Percentiles rank a stretch among this genome's conserved stretches.
Conservation (phyloP, 1,139 yeast species). For the Lodderomyces theae region DNA sequence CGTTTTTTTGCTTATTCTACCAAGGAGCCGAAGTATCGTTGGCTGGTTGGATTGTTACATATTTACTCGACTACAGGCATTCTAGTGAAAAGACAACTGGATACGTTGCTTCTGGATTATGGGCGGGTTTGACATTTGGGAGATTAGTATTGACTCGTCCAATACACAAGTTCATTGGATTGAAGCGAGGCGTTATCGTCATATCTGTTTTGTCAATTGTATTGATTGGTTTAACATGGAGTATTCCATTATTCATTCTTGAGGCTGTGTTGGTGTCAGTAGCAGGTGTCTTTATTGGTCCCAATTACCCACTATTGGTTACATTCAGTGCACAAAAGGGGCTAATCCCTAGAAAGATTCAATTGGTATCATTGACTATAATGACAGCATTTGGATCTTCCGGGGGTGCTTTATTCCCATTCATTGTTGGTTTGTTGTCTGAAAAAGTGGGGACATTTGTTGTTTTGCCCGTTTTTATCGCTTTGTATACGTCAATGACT, state of each 20-base stretch:
- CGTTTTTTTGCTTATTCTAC: conserved; percentile 55
- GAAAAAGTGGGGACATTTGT: conserved; percentile 51
- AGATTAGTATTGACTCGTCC: conserved; percentile 47
- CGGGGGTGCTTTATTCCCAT: conserved; percentile 61
- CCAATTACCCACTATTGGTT: conserved; percentile 54
- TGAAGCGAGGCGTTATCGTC: conserved; percentile 45
- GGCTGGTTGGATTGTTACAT: conserved; percentile 74
- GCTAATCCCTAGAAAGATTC: conserved; percentile 53
- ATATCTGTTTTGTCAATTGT: conserved; percentile 32
- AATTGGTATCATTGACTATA: conserved; percentile 51
- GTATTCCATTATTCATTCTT: conserved; percentile 35
- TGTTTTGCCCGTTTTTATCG: conserved; percentile 52
- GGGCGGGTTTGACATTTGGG: conserved; percentile 70
- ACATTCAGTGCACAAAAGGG: conserved; percentile 36
- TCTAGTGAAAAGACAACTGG: conserved; percentile 49
- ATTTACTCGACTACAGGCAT: conserved; percentile 52
- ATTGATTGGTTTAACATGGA: conserved; percentile 47
- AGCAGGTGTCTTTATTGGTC: conserved; percentile 52
- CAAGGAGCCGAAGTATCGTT: conserved; percentile 69
- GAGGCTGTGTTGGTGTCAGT: conserved; percentile 47
- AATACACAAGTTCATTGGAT: conserved; percentile 43
- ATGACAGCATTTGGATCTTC: conserved; percentile 60
- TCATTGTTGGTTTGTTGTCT: conserved; percentile 53
- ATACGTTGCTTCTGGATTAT: conserved; percentile 67
- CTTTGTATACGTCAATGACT: conserved; percentile 36